Conservation (phyloP, 768 basidiomycete species). For the Butyriboletus loyo region DNA sequence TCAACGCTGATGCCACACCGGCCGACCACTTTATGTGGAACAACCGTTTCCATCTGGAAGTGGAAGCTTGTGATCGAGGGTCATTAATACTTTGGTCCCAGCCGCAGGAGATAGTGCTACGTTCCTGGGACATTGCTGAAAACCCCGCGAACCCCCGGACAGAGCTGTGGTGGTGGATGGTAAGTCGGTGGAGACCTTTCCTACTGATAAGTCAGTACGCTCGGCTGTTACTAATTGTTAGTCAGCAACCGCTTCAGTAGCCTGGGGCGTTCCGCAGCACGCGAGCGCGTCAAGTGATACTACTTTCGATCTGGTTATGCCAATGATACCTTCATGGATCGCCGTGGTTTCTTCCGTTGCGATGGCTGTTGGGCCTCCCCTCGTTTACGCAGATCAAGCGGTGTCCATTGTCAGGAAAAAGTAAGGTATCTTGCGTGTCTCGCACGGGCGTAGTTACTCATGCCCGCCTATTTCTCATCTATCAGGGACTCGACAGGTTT, state of each 20-base stretch:
- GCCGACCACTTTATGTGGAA: slow-evolving; percentile 6
- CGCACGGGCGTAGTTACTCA: slow-evolving; percentile 1
- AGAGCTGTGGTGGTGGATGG: neutral
- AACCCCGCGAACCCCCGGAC: slow-evolving; percentile 4
- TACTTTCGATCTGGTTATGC: neutral
- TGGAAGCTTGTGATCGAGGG: slow-evolving; percentile 19
- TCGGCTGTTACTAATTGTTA: slow-evolving; percentile 5
- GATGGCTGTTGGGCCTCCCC: slow-evolving; percentile 82
- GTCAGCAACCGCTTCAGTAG: slow-evolving; percentile 6
- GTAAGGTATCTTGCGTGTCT: slow-evolving; percentile 34
- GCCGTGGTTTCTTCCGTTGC: slow-evolving; percentile 66
- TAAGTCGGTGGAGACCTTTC: too few species aligned
- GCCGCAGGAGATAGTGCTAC: slow-evolving; percentile 8
- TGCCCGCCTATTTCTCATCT: slow-evolving; percentile 2
- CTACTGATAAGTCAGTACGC: too few species aligned
- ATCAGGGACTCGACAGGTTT: slow-evolving; percentile 80
- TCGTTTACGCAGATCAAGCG: slow-evolving; percentile 84
- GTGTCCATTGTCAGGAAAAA: slow-evolving; percentile 77
- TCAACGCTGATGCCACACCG: neutral
- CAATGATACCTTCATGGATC: slow-evolving; percentile 58
- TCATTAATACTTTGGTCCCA: slow-evolving; percentile 9
- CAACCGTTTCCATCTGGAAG: slow-evolving; percentile 10
- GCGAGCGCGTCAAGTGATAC: neutral
- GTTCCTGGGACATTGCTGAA: slow-evolving; percentile 5
- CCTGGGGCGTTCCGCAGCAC: slow-evolving; percentile 1